Evolutionary conservation across 495 filamentous ascomycete genomes (phyloP).

Genomic region (Aspergillus haitiensis): DNA sequence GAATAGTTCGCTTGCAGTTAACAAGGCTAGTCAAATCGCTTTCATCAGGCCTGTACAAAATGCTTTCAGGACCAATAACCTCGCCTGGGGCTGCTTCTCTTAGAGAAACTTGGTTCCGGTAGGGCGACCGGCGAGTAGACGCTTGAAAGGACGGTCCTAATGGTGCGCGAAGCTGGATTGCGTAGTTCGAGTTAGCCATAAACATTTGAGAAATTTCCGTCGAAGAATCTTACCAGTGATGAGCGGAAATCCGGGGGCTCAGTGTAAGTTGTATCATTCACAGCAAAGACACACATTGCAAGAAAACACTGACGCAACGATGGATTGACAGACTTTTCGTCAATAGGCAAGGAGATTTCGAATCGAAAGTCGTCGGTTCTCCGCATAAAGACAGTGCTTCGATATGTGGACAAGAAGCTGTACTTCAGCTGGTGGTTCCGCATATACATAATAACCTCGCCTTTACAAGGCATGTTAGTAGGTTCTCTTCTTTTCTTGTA

Average conservation of each 20-base stretch:
- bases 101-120: not conserved
- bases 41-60: not conserved
- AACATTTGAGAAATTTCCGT: not conserved
- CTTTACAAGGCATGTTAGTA: not conserved
- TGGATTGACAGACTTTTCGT: not conserved
- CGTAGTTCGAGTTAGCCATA: not conserved
- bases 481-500: not conserved
- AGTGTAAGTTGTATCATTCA: not conserved
- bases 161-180: not conserved
- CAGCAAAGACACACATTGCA: not conserved
- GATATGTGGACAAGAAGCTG: not conserved
- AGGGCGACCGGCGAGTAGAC: not conserved
- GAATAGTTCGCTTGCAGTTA: not conserved
- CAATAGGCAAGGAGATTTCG: slow-evolving; percentile 1
- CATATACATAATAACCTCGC: not conserved
- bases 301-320: not conserved
- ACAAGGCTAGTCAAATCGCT: not conserved
- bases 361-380: not conserved
- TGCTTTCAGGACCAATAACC: not conserved
- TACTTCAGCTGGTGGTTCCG: not conserved
- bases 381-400: not conserved
- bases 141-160: not conserved
- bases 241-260: not conserved
- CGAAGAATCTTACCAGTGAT: not conserved
- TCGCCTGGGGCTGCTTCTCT: not conserved